Base-by-base conservation (phyloP, 306 rosid genomes). In the Trifolium pratense region DNA sequence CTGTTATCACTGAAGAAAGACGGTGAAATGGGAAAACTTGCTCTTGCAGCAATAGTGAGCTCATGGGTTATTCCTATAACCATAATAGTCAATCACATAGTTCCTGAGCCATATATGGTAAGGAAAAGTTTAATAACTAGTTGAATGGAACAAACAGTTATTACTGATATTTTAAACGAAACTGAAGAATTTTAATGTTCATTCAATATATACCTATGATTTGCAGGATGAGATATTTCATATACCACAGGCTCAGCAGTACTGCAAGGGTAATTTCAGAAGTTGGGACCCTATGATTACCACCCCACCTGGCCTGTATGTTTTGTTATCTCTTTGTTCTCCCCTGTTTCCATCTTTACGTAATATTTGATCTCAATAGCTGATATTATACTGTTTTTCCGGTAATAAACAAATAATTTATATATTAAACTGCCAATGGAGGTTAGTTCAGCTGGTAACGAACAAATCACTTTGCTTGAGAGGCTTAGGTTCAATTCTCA, bases 281-380 rank as follows among this genome's bases (percentile, higher is more conserved):
- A 90, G 97, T 75, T 91, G 99, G 99, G 97, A 95, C 72, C 99
- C 97, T 59, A 91, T 88, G 97, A 91, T 91, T 61, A 90, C 99
- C 42, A 95, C 96, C 23, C 96, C 99, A 77, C 97, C 97, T 77
- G 97, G 96, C 89, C 77, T 94, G 97, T 94, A 89, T 63, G 92
- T 83, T 31, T 20, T 83, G 69, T 40, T 60, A 16, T 77, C 12
- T 29, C 49, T 66, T 78, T 36, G 15, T 58, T 20, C 7, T 26
- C 36, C 25, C 25, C 40, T 15, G 29, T 20, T 16, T 26, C 60
- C n/a, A 45, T 7, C 46, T 49, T 25, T 55, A 25, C 21, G 49
- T 62, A 25, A 48, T 16, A 63, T 16, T 61, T 39, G n/a, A 46
- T 75, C 45, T 43, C 39, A 0, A 7, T 53, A 16, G 77, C 63